phyloP scores from a whole-genome alignment of 2,329 filamentous ascomycete species.

The Monilinia laxa region DNA sequence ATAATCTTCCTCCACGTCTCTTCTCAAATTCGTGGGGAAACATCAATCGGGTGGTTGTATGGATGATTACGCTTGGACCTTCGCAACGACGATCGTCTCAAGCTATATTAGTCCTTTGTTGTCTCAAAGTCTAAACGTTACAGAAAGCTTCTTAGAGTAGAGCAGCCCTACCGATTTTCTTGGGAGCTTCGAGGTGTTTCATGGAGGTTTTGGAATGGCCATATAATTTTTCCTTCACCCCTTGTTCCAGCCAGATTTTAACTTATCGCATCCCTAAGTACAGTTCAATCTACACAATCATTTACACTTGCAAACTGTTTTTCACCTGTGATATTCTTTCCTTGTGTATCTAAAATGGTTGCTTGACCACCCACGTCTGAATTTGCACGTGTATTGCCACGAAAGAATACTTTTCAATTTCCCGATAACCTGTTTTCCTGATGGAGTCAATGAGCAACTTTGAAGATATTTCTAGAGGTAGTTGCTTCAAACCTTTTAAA shows the following conservation, averaged over 20 bases:
- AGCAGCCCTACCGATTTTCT: not conserved
- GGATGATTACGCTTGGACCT: slow-evolving; percentile 7
- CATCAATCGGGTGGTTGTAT: not conserved
- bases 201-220: not conserved
- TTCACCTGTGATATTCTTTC: not conserved
- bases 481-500: not conserved
- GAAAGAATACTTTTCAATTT: not conserved
- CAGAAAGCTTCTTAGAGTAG: not conserved
- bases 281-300: not conserved
- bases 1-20: not conserved
- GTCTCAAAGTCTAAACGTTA: not conserved
- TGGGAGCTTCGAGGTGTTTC: not conserved
- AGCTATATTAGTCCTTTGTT: slow-evolving; percentile 2
- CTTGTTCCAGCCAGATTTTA: not conserved
- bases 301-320: not conserved
- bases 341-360: not conserved
- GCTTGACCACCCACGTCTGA: not conserved
- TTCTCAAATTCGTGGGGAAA: slow-evolving; percentile 8
- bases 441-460: not conserved
- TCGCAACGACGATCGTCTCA: slow-evolving; percentile 7
- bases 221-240: not conserved
- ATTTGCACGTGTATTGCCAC: not conserved
- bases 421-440: not conserved
- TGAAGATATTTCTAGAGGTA: slow-evolving; percentile 17
- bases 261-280: not conserved